Evolutionary conservation across 768 basidiomycete genomes (phyloP).

Genomic region (Pleurotus ostreatus): DNA sequence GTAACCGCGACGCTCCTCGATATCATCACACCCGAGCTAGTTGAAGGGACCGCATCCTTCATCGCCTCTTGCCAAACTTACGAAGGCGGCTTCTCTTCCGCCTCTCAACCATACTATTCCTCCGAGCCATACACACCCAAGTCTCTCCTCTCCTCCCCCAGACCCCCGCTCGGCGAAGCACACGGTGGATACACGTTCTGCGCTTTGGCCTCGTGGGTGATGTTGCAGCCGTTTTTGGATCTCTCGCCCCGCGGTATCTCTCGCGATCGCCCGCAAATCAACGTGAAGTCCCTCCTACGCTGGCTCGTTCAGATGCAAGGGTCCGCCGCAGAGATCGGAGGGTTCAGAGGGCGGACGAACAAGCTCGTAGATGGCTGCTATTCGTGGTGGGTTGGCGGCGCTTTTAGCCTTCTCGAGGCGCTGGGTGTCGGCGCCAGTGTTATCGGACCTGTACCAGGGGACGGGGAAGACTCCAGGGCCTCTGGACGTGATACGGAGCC

Average conservation of each 20-base stretch:
- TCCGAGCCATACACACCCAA: constrained; percentile 17
- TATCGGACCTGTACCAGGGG: too few relatives aligned
- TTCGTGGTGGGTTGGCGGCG: constrained; percentile 98
- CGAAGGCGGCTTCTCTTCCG: constrained; percentile 90
- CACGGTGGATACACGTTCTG: constrained; percentile 99
- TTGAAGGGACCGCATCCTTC: constrained; percentile 72
- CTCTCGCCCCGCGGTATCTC: constrained; percentile 3
- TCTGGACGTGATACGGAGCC: too few relatives aligned
- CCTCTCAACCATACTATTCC: constrained; percentile 66
- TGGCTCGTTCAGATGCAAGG: constrained; percentile 92
- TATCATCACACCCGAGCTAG: constrained; percentile 84
- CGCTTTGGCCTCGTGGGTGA: constrained; percentile 78
- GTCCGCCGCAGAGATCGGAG: constrained; percentile 75
- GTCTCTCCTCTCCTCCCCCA: constrained; percentile 36
- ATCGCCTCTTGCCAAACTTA: constrained; percentile 92
- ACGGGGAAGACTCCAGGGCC: too few relatives aligned
- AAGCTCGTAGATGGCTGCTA: constrained; percentile 99
- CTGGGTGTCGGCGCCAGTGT: constrained; percentile 34
- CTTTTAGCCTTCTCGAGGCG: constrained; percentile 74
- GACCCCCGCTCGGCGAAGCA: constrained; percentile 88
- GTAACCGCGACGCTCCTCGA: constrained; percentile 80
- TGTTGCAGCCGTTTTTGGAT: constrained; percentile 58
- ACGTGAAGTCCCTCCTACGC: constrained; percentile 58
- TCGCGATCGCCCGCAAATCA: constrained; percentile 36
- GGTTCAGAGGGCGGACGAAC: constrained; percentile 91